Base-by-base conservation (phyloP, 768 basidiomycete genomes). In the Lenzites betulinus region DNA sequence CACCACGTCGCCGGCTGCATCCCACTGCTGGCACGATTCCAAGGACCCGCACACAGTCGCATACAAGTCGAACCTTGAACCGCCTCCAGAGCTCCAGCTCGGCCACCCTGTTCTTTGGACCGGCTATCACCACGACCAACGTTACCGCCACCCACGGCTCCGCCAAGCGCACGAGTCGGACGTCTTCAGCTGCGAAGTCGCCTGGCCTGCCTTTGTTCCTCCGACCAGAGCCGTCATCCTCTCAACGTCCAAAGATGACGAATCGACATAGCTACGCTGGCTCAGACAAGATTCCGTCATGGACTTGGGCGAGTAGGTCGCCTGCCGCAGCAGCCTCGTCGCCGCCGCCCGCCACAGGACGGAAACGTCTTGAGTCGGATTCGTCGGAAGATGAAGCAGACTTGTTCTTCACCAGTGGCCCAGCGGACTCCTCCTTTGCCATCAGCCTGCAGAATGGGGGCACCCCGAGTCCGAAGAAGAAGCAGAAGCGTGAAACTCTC, bases 201-300 rank as follows among this genome's bases (percentile, higher is more conserved):
- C 56, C 62, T 25, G 22, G 25, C 0, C 41, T 47, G 6, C 57
- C 52, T 28, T 22, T 51, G 57, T 54, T 54, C 66, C 67, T 66
- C 43, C 67, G 11, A 16, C 49, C 59, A 51, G 53, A 58, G 13
- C 41, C 47, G 11, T 41, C 57, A 6, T 36, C 56, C 1, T 7
- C 51, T 18, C 55, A 47, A 26, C 70, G 77, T 60, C 71, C 77
- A 3, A 74, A 73, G 54, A 55, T 71, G 23, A 60, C 71, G 35
- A 84, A 82, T 65, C 80, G 88, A 58, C 88, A 90, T 64, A 89
- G 87, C 63, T 89, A 88, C 70, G 82, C 83, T 16, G 87, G 86
- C 6, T 72, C 79, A 15, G 76, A 47, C 20, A 44, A 25, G 4
- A 74, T 12, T 73, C 44, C 64, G 3, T 26, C 57, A 0, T 69